Conservation (phyloP, 768 basidiomycete species). For the Suillus plorans region DNA sequence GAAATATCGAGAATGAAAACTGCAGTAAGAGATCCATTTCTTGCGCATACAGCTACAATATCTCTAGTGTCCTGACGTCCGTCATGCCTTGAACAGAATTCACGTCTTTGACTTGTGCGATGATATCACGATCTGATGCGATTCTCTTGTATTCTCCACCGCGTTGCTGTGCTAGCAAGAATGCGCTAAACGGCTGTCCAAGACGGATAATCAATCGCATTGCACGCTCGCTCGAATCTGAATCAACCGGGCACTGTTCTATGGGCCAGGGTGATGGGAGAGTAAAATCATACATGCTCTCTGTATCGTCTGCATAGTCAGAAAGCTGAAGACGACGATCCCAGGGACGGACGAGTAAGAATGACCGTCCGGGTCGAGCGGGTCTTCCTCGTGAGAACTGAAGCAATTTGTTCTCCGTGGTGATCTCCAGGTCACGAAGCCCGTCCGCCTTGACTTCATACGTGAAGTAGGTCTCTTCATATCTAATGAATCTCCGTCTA, state of each 20-base stretch:
- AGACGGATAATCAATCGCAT: not conserved
- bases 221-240: not conserved
- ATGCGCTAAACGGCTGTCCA: not conserved
- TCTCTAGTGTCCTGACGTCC: not conserved
- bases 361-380: not conserved
- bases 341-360: not conserved
- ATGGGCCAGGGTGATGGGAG: not conserved
- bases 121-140: not conserved
- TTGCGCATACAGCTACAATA: not conserved
- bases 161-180: not conserved
- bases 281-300: not conserved
- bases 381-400: not conserved
- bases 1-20: no score
- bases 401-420: not conserved
- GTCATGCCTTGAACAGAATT: not conserved
- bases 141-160: not conserved
- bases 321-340: not conserved
- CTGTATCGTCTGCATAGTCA: not conserved
- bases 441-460: not conserved
- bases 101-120: not conserved
- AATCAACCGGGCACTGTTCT: not conserved
- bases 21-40: no score
- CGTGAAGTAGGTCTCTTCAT: not conserved
- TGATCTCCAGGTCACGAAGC: not conserved
- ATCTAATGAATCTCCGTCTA: not conserved